Evolutionary conservation across 1,284 basidiomycete genomes (phyloP).

Genomic region (Malassezia nana): DNA sequence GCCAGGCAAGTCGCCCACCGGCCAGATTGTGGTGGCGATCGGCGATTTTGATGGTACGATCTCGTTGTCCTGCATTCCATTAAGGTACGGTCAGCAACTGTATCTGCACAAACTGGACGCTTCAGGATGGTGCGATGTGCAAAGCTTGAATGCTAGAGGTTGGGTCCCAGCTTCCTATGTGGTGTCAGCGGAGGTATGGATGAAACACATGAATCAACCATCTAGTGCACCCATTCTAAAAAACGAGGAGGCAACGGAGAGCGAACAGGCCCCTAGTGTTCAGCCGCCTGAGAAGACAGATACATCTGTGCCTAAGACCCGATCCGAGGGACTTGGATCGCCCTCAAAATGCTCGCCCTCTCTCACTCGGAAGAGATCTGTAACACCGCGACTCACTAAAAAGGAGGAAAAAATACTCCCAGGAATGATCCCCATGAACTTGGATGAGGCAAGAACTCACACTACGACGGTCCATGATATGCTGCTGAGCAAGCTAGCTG

Average conservation of each 20-base stretch:
- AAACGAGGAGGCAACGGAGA: neutral
- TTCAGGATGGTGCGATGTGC: conserved; percentile 98
- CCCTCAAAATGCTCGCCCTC: neutral
- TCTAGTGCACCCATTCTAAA: neutral
- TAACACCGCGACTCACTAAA: neutral
- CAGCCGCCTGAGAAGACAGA: neutral
- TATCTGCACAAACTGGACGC: conserved; percentile 73
- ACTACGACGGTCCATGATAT: conserved; percentile 55
- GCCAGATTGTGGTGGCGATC: conserved; percentile 43
- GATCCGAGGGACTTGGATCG: neutral
- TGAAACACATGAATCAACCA: neutral
- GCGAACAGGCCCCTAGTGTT: neutral
- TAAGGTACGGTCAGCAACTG: conserved; percentile 80
- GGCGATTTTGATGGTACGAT: conserved; percentile 45
- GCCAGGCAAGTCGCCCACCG: no score
- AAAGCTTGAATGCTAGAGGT: conserved; percentile 59
- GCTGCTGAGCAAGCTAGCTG: conserved; percentile 83
- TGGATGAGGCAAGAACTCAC: conserved; percentile 11
- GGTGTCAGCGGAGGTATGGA: neutral
- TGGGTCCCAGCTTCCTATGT: conserved; percentile 83
- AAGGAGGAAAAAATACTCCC: neutral
- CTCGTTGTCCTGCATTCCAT: conserved; percentile 62
- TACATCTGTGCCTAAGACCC: neutral
- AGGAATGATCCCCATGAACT: neutral
- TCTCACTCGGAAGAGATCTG: neutral